Evolutionary conservation across 495 filamentous ascomycete genomes (phyloP).

Genomic region (Neurospora sp.): DNA sequence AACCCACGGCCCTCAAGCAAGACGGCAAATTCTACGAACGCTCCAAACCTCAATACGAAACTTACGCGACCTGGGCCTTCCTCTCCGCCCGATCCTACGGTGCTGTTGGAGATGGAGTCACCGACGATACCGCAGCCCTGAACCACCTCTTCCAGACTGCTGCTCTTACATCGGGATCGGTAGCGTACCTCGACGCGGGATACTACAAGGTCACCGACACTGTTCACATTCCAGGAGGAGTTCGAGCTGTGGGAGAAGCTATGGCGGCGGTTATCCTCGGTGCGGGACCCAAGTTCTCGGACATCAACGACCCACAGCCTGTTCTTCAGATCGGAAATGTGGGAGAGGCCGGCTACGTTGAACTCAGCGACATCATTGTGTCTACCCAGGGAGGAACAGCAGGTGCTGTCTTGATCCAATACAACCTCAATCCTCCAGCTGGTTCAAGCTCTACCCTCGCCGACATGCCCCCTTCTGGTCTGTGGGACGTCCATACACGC

Average conservation of each 20-base stretch:
- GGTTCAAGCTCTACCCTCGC: constrained; percentile 17
- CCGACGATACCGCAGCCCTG: constrained; percentile 22
- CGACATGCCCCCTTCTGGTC: constrained; percentile 54
- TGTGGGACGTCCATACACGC: constrained; percentile 90
- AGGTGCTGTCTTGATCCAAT: constrained; percentile 63
- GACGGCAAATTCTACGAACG: constrained; percentile 48
- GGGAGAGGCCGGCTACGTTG: constrained; percentile 42
- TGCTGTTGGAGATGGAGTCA: constrained; percentile 20
- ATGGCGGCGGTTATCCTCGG: constrained; percentile 34
- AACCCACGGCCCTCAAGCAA: constrained; percentile 19
- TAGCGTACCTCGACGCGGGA: constrained; percentile 59
- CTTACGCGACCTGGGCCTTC: constrained; percentile 28
- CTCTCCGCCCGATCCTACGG: constrained; percentile 16
- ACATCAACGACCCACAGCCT: constrained; percentile 31
- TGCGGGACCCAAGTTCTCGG: constrained; percentile 38
- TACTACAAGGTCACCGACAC: constrained; percentile 31
- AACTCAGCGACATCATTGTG: constrained; percentile 46
- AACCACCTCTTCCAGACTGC: constrained; percentile 13
- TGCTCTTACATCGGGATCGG: neutral
- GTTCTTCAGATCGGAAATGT: constrained; percentile 42
- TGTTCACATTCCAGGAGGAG: constrained; percentile 42
- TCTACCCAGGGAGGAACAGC: constrained; percentile 29
- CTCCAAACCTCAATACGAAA: constrained; percentile 58
- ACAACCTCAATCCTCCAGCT: constrained; percentile 52
- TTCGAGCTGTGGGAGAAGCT: constrained; percentile 31